Evolutionary conservation across 495 filamentous ascomycete species (phyloP).

Genomic region (Amniculicola lignicola): DNA sequence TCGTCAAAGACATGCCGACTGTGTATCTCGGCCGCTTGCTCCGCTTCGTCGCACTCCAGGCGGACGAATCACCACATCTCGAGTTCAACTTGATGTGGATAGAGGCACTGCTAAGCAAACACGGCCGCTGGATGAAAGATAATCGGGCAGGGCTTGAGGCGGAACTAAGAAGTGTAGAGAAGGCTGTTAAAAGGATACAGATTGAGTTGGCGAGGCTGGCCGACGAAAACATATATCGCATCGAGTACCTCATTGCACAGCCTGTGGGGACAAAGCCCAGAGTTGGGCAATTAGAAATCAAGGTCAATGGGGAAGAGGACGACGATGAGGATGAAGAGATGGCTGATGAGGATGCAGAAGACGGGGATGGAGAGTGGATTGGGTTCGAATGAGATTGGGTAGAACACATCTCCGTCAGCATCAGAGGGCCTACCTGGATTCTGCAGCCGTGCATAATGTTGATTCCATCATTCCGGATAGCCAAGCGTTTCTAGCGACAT

Average conservation of each 20-base stretch:
- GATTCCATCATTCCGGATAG: too few relatives aligned
- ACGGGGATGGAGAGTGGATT: conserved; percentile 32
- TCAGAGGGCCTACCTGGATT: too few relatives aligned
- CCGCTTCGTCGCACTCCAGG: conserved; percentile 78
- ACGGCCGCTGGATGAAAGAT: conserved; percentile 79
- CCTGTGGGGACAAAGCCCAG: conserved; percentile 24
- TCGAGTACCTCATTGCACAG: conserved; percentile 69
- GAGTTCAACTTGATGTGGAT: conserved; percentile 95
- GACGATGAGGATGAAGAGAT: conserved; percentile 8
- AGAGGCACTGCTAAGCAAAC: conserved; percentile 73
- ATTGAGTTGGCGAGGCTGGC: conserved; percentile 59
- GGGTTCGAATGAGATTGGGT: conserved; percentile 25
- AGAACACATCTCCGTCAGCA: too few relatives aligned
- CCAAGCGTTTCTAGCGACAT: too few relatives aligned
- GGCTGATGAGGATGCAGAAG: conserved; percentile 22
- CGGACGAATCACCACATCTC: conserved; percentile 86
- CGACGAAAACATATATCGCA: conserved; percentile 80
- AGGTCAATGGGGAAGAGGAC: not conserved
- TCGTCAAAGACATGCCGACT: conserved; percentile 72
- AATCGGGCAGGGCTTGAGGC: conserved; percentile 70
- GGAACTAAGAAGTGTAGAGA: conserved; percentile 74
- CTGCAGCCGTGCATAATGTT: too few relatives aligned
- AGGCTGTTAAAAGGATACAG: conserved; percentile 72
- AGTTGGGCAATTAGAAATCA: conserved; percentile 4
- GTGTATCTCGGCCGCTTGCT: conserved; percentile 84